Percentiles rank a stretch among this genome's conserved stretches.
Conservation (phyloP, 1,284 basidiomycete species). For the Chiua sp. region DNA sequence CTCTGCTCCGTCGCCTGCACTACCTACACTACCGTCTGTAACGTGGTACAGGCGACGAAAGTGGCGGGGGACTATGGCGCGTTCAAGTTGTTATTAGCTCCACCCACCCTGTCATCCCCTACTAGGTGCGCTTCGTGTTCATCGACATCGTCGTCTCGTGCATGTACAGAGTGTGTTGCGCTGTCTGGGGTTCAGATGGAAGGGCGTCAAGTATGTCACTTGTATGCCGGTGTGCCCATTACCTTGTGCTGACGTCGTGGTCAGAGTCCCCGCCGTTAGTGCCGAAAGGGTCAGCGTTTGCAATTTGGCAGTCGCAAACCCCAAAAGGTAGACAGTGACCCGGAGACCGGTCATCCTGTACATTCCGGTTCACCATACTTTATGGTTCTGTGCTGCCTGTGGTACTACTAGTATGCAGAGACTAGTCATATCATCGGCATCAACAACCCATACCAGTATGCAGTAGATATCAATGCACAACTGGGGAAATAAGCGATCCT, state of each 20-base stretch:
- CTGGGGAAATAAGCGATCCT: no score
- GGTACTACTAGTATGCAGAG: no score
- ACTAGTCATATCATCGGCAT: no score
- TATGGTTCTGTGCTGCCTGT: no score
- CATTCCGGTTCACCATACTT: no score
- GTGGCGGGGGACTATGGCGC: slow-evolving; percentile 25
- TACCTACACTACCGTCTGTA: no score
- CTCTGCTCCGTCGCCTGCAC: no score
- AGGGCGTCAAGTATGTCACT: slow-evolving; percentile 13
- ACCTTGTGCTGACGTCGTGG: not conserved
- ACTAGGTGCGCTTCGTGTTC: slow-evolving; percentile 15
- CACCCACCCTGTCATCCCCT: slow-evolving; percentile 21
- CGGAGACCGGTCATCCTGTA: no score
- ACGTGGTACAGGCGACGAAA: slow-evolving; percentile 8
- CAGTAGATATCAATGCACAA: no score
- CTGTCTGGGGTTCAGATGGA: slow-evolving; percentile 1
- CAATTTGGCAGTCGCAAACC: slow-evolving; percentile 14
- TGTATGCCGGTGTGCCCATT: no score
- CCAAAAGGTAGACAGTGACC: slow-evolving; percentile 6
- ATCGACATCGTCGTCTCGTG: slow-evolving; percentile 14
- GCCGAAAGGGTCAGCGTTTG: slow-evolving; percentile 13
- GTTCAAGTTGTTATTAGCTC: no score
- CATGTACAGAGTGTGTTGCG: slow-evolving; percentile 1
- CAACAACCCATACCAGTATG: no score
- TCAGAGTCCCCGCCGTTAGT: slow-evolving; percentile 14